These are phyloP conservation scores for Marsdenia floribunda DNA, from an alignment of 257 asterid genomes.

Conservation along the genomic window DNA sequence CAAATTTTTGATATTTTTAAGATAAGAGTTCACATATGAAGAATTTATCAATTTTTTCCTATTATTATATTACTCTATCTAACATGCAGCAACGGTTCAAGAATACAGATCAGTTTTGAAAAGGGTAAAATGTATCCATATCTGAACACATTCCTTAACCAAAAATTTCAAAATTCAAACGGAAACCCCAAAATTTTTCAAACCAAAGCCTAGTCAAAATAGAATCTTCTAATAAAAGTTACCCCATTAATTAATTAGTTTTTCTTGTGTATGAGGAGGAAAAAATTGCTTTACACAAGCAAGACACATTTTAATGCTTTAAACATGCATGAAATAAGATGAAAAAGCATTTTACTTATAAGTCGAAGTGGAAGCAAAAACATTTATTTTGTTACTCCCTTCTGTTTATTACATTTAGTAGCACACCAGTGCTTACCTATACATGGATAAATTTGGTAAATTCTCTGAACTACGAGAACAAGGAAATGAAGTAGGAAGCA, in stretches of 20 bases:
- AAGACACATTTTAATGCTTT: not conserved
- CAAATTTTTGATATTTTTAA: no score
- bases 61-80: no score
- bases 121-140: not conserved
- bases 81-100: no score
- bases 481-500: not conserved
- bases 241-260: not conserved
- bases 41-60: no score
- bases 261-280: not conserved
- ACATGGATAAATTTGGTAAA: not conserved
- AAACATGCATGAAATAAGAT: not conserved
- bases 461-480: not conserved
- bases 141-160: not conserved
- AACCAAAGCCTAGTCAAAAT: no score
- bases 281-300: no score
- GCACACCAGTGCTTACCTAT: not conserved
- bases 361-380: not conserved
- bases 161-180: no score
- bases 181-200: no score
- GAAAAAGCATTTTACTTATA: not conserved
- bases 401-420: not conserved
- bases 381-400: not conserved
- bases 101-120: not conserved
- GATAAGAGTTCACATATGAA: no score
- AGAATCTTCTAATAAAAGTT: not conserved